Conservation (phyloP, 306 rosid genomes). For the Cicer chorassanicum region DNA sequence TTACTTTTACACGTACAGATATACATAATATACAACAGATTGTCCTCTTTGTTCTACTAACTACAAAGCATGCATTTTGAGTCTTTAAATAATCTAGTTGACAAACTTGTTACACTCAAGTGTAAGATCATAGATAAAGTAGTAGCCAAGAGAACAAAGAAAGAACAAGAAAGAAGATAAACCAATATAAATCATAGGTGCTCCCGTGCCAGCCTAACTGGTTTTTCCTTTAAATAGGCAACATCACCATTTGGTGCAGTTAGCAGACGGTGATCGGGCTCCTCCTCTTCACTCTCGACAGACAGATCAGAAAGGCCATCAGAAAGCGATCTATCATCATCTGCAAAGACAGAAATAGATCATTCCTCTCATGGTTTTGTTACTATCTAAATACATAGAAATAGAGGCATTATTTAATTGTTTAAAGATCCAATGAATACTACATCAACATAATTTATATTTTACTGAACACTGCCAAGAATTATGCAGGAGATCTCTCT, state of each 20-base stretch:
- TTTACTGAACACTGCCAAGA: constrained; percentile 6
- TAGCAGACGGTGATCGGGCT: constrained; percentile 69
- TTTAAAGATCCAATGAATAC: constrained; percentile 23
- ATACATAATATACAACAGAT: constrained; percentile 45
- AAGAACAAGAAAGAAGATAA: constrained; percentile 32
- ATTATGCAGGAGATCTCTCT: constrained; percentile 28
- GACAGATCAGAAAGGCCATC: constrained; percentile 57
- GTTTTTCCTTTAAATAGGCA: constrained; percentile 73
- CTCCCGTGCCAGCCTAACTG: constrained; percentile 72
- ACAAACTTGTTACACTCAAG: constrained; percentile 46
- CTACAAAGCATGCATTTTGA: constrained; percentile 44
- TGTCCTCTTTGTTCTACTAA: constrained; percentile 41
- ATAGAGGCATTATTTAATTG: constrained; percentile 9
- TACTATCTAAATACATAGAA: constrained; percentile 15
- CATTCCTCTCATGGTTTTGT: constrained; percentile 1
- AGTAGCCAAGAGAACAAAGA: constrained; percentile 51
- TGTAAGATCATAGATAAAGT: constrained; percentile 42
- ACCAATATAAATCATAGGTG: constrained; percentile 51
- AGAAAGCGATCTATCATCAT: constrained; percentile 77
- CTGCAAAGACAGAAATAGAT: constrained; percentile 53
- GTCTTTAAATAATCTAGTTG: constrained; percentile 34
- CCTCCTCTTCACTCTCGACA: constrained; percentile 66
- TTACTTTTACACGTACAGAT: constrained; percentile 35
- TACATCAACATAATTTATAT: constrained; percentile 8
- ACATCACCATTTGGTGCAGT: constrained; percentile 62